phyloP scores from a whole-genome alignment of 192 early-diverging fungal genomes.

The Entomortierella lignicola region DNA sequence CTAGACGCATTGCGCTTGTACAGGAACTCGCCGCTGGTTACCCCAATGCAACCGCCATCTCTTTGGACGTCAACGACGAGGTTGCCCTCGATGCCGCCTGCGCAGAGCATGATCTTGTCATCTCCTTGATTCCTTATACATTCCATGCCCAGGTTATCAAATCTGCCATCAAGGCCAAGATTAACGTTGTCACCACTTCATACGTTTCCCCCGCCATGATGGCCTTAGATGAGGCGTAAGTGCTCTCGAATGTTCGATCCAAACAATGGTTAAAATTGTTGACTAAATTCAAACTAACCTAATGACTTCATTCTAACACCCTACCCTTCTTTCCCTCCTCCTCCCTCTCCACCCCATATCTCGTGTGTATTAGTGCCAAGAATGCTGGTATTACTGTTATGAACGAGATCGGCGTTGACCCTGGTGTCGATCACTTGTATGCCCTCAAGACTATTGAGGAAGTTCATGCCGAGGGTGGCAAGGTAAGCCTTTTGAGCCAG shows the following conservation, averaged over 20 bases:
- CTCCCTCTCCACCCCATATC: too few species aligned
- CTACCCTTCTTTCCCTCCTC: too few species aligned
- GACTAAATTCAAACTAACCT: too few species aligned
- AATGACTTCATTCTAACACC: too few species aligned
- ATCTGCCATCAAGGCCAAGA: slow-evolving; percentile 89
- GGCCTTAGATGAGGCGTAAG: slow-evolving; percentile 85
- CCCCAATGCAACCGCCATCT: slow-evolving; percentile 69
- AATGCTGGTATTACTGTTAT: slow-evolving; percentile 89
- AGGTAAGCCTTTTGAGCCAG: slow-evolving; percentile 61
- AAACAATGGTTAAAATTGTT: too few species aligned
- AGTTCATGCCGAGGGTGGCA: slow-evolving; percentile 82
- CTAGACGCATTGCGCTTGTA: slow-evolving; percentile 80
- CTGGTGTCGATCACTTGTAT: slow-evolving; percentile 96
- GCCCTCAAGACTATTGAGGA: slow-evolving; percentile 93
- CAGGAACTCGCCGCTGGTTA: slow-evolving; percentile 74
- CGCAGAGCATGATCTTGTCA: slow-evolving; percentile 88
- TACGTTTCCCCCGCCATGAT: slow-evolving; percentile 97
- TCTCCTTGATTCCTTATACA: slow-evolving; percentile 93
- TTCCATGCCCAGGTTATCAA: slow-evolving; percentile 92
- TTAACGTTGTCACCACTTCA: slow-evolving; percentile 95
- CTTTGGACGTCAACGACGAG: slow-evolving; percentile 86
- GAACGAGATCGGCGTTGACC: slow-evolving; percentile 99
- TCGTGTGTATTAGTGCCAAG: slow-evolving; percentile 82
- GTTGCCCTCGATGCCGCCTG: slow-evolving; percentile 78
- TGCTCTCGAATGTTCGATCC: too few species aligned